Evolutionary conservation across 2,329 filamentous ascomycete genomes (phyloP), one percentile per base, ranked within the genome.

Genomic region (Claviceps quebecensis): DNA sequence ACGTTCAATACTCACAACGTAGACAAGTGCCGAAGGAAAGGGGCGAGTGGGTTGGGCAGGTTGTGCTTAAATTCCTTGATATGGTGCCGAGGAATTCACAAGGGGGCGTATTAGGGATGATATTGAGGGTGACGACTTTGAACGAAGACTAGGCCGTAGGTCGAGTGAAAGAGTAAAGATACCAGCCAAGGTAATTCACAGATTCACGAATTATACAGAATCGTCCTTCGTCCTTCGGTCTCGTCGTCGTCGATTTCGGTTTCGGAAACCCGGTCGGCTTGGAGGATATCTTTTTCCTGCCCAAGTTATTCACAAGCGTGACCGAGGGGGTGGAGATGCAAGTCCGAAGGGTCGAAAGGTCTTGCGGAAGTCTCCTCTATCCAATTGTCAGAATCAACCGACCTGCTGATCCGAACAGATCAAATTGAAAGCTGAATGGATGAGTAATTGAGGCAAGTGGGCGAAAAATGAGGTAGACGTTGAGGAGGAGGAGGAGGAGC

Each of bases 401-500:
- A 64, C 65, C 66, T 65, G 61, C 59, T 60, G 58, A 59, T 45
- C 47, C 47, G 56, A 60, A 61, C 61, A 60, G 61, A 66, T 67
- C 67, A 68, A 70, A 73, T 75, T 70, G 68, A 71, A 11, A 68
- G 65, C 65, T 66, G 66, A 66, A 69, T 65, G 69, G 68, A 69
- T 69, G 70, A 73, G 70, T 68, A 70, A 77, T 77, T 70, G 73
- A 22, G 22, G 23, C 8, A 11, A 76, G 72, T 76, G 72, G 72
- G 72, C 69, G 58, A 67, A 64, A 56, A 61, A 59, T 59, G 56
- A 63, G 62, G 58, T 64, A 65, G 61, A 63, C 65, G 69, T 69
- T 65, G 60, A 61, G 65, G 63, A 63, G 62, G 61, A 63, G 64
- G 63, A 59, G 56, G 61, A 66, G 63, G 29, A 63, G 63, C 61